Evolutionary conservation across 495 filamentous ascomycete species (phyloP), one percentile per base, ranked within the genome.

Genomic region (Penicillium silybi): DNA sequence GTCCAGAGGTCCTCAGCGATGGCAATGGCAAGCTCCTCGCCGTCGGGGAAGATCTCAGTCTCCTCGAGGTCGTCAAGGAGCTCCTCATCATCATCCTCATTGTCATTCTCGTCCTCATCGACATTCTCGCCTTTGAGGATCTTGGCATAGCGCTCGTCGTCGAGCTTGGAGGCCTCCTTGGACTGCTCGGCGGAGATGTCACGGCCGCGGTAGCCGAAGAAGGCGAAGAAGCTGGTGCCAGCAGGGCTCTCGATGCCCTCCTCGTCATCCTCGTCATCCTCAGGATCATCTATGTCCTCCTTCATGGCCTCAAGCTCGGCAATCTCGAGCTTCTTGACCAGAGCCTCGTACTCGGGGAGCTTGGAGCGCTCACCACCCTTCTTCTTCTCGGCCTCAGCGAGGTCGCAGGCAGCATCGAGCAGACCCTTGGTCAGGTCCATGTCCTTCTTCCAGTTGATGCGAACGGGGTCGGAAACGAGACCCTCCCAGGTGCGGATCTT

Each of bases 1-100:
- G 89, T 86, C 84, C 85, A 97, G 42, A 96, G 73, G 53, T 96
- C 91, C 54, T 96, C 92, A 18, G 87, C 82, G 56, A 96, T 71
- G 23, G 84, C 72, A 48, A 92, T 76, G 17, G 91, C 91, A 15
- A 96, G 56, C 52, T 89, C 84, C 47, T 93, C 89, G 4, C 89
- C 92, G 20, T 78, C 78, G 1, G 85, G 85, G 75, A 90, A 95
- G 48, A 92, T 84, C 68, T 96, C 90, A 16, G 84, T 72, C 2
- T 78, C 78, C 8, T 81, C 76, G 1, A 81, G 74, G 0, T 80
- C 78, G 1, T 82, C 74, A 3, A 72, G 73, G 1, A 74, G 73
- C 0, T 80, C 74, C 0, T 78, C 76, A 6, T 80, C 72, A 7
- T 74, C 75, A 5, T 75, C 72, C 6, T 72, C 66, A 0, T 70